Evolutionary conservation across 148 eudicot species (phyloP), one percentile per base, ranked within the genome.

Genomic region (Nepenthes gracilis): DNA sequence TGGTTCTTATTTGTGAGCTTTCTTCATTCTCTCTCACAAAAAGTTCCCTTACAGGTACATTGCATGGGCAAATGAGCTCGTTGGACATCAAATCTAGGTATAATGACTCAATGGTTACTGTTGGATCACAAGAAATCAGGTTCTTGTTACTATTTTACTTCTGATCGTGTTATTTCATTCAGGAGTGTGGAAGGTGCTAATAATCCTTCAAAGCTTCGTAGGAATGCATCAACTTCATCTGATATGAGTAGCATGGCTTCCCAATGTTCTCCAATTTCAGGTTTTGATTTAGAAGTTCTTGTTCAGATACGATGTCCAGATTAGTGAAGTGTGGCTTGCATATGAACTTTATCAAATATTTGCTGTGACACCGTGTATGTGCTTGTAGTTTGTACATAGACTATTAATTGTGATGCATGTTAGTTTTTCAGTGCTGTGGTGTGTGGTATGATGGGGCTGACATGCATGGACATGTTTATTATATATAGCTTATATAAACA

Each of bases 211-310:
- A 87, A 68, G 74, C 89, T 70, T 69, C 92, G 84, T 52, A 79
- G 92, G 73, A 74, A 68, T 64, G 74, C 82, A 59, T 81, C 93
- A 55, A 64, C 78, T 45, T 72, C 88, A 71, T 66, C 84, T 43
- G 97, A 91, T 75, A 33, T 81, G 80, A 78, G 81, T 72, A 65
- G 74, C 72, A 54, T 74, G 38, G 73, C 77, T 64, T 74, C 85
- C 63, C 80, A 77, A 71, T 62, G 66, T 70, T 71, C 85, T 50
- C 58, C 74, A 57, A 82, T 51, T 75, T 59, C 73, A 81, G 94
- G 97, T 89, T 62, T 55, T 55, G 10, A 15, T 65, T 51, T 36
- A 32, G 40, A 50, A 14, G 38, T n/a, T 49, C 35, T 54, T 7
- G 60, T 57, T 58, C 53, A 10, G 10, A 11, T 49, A 23, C 0